Conservation (phyloP, 257 asterid species). For the Solanum corneliomulleri region DNA sequence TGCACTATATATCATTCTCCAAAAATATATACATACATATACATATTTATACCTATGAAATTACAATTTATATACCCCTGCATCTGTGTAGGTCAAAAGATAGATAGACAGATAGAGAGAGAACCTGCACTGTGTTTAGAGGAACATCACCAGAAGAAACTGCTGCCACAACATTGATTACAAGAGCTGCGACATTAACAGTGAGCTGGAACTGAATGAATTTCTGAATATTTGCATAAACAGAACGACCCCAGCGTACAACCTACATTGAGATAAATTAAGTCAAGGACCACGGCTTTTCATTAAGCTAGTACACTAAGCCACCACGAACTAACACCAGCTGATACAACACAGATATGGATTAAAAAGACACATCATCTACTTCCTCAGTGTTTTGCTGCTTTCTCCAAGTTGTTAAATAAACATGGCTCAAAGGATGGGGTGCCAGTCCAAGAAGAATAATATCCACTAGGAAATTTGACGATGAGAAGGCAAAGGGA, state of each 20-base stretch:
- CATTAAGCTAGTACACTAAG: neutral
- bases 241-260: slow-evolving; percentile 99
- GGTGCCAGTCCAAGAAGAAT: neutral
- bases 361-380: neutral
- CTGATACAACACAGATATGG: neutral
- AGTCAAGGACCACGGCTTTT: neutral
- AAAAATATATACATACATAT: neutral
- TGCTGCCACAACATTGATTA: slow-evolving; percentile 79
- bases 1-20: neutral
- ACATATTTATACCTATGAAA: neutral
- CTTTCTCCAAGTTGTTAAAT: neutral
- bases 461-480: neutral
- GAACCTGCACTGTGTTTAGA: slow-evolving; percentile 84
- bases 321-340: neutral
- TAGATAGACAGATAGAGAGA: neutral
- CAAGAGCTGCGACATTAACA: slow-evolving; percentile 91
- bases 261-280: slow-evolving; percentile 38
- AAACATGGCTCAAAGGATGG: neutral
- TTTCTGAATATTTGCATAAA: slow-evolving; percentile 90
- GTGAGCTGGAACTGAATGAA: slow-evolving; percentile 98
- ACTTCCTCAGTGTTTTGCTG: neutral
- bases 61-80: neutral
- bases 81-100: neutral
- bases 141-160: slow-evolving; percentile 87
- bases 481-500: neutral